Evolutionary conservation across 805 yeast species (phyloP).

Genomic region (Soucietia sequanensis): DNA sequence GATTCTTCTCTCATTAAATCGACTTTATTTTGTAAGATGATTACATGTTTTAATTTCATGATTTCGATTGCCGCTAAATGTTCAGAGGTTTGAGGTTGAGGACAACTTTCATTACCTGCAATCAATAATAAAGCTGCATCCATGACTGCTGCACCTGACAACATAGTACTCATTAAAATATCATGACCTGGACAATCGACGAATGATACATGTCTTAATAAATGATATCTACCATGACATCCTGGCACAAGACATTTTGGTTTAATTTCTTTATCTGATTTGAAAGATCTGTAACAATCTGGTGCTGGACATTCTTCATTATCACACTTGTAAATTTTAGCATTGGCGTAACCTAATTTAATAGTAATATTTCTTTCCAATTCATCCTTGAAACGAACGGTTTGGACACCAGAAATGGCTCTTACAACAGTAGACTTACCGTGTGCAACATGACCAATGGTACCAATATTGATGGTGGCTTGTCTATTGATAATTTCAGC

Average conservation of each 20-base stretch:
- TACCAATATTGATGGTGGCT: slow-evolving; percentile 98
- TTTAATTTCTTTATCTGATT: slow-evolving; percentile 89
- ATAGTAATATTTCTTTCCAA: slow-evolving; percentile 98
- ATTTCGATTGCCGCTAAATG: slow-evolving; percentile 99
- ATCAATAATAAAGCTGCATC: slow-evolving; percentile 95
- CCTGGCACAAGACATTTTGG: slow-evolving; percentile 91
- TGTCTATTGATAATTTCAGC: slow-evolving; percentile 98
- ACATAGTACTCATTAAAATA: slow-evolving; percentile 99
- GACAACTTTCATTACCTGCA: slow-evolving; percentile 99
- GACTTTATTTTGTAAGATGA: slow-evolving; percentile 95
- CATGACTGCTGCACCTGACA: slow-evolving; percentile 99
- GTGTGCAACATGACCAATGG: slow-evolving; percentile 95
- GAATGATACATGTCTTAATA: slow-evolving; percentile 95
- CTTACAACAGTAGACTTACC: slow-evolving; percentile 92
- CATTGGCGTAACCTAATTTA: slow-evolving; percentile 98
- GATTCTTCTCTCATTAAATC: slow-evolving; percentile 97
- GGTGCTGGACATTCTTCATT: slow-evolving; percentile 87
- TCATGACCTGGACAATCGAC: slow-evolving; percentile 99
- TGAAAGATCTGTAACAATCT: slow-evolving; percentile 90
- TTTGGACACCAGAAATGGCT: slow-evolving; percentile 97
- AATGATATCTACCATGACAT: slow-evolving; percentile 82
- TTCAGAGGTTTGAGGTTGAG: slow-evolving; percentile 99
- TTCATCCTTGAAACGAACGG: slow-evolving; percentile 98
- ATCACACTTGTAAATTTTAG: slow-evolving; percentile 93
- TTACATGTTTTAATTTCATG: slow-evolving; percentile 96